These are phyloP conservation scores for Mycena sp. DNA, from an alignment of 1,284 basidiomycete species.

Conservation along the genomic window DNA sequence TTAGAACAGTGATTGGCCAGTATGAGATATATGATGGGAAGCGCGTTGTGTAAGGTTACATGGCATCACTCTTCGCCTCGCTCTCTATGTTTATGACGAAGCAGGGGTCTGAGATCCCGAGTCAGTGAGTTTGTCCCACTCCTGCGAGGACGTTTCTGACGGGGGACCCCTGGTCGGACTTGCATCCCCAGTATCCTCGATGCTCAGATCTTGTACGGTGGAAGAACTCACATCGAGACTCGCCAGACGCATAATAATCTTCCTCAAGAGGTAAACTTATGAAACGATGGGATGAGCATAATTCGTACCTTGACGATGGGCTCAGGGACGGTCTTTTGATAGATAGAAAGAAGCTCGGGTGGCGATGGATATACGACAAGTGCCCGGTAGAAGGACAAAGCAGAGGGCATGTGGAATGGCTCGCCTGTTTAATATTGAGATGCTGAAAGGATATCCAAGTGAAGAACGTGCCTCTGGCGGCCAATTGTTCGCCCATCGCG, in stretches of 20 bases:
- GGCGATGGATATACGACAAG: conserved; percentile 95
- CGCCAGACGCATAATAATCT: conserved; percentile 90
- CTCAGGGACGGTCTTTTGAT: conserved; percentile 91
- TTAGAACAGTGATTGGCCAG: conserved; percentile 62
- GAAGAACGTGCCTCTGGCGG: conserved; percentile 69
- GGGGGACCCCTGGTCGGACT: conserved; percentile 72
- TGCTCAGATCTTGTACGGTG: conserved; percentile 46
- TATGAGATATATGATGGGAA: conserved; percentile 37
- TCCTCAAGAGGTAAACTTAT: conserved; percentile 22
- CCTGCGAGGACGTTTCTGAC: conserved; percentile 84
- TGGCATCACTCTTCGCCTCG: conserved; percentile 30
- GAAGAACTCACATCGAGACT: conserved; percentile 86
- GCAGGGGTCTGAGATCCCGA: conserved; percentile 64
- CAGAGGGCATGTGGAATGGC: conserved; percentile 79
- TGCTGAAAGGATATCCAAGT: not conserved
- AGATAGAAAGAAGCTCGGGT: conserved; percentile 91
- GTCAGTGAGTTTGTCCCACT: conserved; percentile 86
- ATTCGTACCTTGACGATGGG: conserved; percentile 82
- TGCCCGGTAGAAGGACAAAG: conserved; percentile 92
- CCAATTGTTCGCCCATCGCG: conserved; percentile 87
- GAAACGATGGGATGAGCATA: not conserved
- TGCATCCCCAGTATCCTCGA: conserved; percentile 63
- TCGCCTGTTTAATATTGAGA: conserved; percentile 63
- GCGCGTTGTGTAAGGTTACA: conserved; percentile 27
- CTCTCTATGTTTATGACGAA: conserved; percentile 45